Percentiles rank a stretch among this genome's conserved stretches.
Evolutionary conservation across 164 flowering plant species (phyloP).

Genomic region (Taxillus chinensis): DNA sequence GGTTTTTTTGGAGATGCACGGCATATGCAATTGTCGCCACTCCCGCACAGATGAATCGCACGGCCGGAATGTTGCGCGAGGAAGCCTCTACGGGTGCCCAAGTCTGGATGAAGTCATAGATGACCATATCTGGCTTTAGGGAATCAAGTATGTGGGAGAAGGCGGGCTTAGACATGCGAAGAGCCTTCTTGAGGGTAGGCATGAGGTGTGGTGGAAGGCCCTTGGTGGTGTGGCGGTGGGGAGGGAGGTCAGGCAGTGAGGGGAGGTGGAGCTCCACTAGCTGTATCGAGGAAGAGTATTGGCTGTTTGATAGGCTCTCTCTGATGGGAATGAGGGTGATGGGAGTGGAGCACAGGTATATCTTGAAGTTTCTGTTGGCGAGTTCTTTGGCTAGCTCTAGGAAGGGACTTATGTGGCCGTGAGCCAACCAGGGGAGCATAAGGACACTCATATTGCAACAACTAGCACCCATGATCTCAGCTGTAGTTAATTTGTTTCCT

Average conservation of each 20-base stretch:
- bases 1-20: neutral
- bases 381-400: constrained; percentile 17
- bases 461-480: too few relatives aligned
- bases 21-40: neutral
- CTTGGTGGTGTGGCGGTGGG: constrained; percentile 11
- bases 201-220: constrained; percentile 14
- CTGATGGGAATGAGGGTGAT: constrained; percentile 5
- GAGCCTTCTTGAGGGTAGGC: constrained; percentile 6
- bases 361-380: neutral
- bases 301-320: neutral
- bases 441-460: constrained; percentile 8
- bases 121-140: constrained; percentile 6
- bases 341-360: constrained; percentile 8
- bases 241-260: constrained; percentile 11
- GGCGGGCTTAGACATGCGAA: neutral
- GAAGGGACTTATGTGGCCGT: constrained; percentile 26
- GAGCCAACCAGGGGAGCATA: constrained; percentile 30
- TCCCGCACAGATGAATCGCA: neutral
- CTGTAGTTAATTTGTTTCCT: too few relatives aligned
- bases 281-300: constrained; percentile 2
- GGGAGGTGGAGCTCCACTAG: constrained; percentile 9
- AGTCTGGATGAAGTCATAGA: constrained; percentile 6
- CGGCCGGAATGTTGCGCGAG: constrained; percentile 5
- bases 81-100: constrained; percentile 7
- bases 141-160: neutral